These are phyloP conservation scores for Fragaria ananassa DNA, from an alignment of 306 rosid species.

Conservation along the genomic window DNA sequence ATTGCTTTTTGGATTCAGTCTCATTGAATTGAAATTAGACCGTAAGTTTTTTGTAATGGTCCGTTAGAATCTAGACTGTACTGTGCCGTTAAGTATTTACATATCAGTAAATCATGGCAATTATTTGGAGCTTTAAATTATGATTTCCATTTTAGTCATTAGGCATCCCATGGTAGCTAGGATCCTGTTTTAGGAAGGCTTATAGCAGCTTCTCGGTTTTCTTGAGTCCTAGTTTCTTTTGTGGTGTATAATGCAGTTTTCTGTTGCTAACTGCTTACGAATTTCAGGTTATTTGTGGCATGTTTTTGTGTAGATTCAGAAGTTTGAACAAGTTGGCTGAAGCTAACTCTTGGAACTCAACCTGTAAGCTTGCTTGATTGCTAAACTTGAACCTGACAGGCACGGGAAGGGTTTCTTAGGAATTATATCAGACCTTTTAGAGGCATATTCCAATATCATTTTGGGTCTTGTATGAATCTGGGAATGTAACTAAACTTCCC, in stretches of 20 bases:
- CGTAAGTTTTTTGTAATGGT: not conserved
- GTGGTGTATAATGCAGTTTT: not conserved
- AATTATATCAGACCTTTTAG: slow-evolving; percentile 30
- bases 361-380: slow-evolving; percentile 35
- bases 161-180: not conserved
- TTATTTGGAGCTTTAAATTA: not conserved
- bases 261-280: slow-evolving; percentile 22
- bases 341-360: slow-evolving; percentile 33
- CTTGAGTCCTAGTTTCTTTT: not conserved
- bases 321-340: slow-evolving; percentile 38
- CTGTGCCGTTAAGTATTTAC: not conserved
- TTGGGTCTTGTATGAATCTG: slow-evolving; percentile 28
- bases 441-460: slow-evolving; percentile 26
- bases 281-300: slow-evolving; percentile 17
- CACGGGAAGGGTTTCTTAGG: slow-evolving; percentile 34
- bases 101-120: not conserved
- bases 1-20: not conserved
- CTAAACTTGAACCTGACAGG: slow-evolving; percentile 30
- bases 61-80: not conserved
- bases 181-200: not conserved
- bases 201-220: not conserved
- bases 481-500: slow-evolving; percentile 22
- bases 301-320: slow-evolving; percentile 58
- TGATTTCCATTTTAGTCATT: not conserved
- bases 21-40: not conserved